Percentiles rank a stretch among this genome's conserved stretches.
phyloP scores from a whole-genome alignment of 2,329 filamentous ascomycete genomes.

The Xylariomycetidae sp. region DNA sequence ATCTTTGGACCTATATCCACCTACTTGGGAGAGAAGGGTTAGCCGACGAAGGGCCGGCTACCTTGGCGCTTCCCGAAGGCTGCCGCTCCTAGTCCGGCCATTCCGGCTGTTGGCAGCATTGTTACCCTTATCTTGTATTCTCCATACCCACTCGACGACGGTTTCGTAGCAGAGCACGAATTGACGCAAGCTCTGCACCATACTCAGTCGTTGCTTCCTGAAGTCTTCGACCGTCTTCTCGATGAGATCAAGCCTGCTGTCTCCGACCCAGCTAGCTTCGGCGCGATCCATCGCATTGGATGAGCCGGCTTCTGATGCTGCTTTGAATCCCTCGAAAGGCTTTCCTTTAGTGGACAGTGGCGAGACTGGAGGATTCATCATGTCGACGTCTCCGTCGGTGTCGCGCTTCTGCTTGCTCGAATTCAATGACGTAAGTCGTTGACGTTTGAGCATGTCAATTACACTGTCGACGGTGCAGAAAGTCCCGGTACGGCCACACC shows the following conservation, averaged over 20 bases:
- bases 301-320: no score
- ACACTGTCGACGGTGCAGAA: slow-evolving; percentile 97
- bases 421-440: slow-evolving; percentile 42
- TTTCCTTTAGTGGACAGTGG: slow-evolving; percentile 17
- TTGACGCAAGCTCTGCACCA: slow-evolving; percentile 92
- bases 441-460: slow-evolving; percentile 93
- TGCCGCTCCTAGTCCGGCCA: slow-evolving; percentile 29
- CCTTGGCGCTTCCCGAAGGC: slow-evolving; percentile 19
- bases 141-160: slow-evolving; percentile 76
- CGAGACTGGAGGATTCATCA: slow-evolving; percentile 32
- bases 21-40: no score
- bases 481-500: slow-evolving; percentile 90
- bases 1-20: no score
- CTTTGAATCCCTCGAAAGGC: no score
- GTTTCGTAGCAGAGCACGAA: slow-evolving; percentile 97
- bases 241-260: slow-evolving; percentile 72
- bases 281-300: slow-evolving; percentile 8
- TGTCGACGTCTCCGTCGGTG: slow-evolving; percentile 42
- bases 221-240: slow-evolving; percentile 89
- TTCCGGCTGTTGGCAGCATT: slow-evolving; percentile 9
- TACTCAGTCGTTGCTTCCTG: slow-evolving; percentile 80
- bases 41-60: no score
- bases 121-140: slow-evolving; percentile 37
- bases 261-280: slow-evolving; percentile 62
- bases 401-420: slow-evolving; percentile 23